These are phyloP conservation scores for Aspergillus panamensis DNA, from an alignment of 495 filamentous ascomycete species.

Conservation along the genomic window DNA sequence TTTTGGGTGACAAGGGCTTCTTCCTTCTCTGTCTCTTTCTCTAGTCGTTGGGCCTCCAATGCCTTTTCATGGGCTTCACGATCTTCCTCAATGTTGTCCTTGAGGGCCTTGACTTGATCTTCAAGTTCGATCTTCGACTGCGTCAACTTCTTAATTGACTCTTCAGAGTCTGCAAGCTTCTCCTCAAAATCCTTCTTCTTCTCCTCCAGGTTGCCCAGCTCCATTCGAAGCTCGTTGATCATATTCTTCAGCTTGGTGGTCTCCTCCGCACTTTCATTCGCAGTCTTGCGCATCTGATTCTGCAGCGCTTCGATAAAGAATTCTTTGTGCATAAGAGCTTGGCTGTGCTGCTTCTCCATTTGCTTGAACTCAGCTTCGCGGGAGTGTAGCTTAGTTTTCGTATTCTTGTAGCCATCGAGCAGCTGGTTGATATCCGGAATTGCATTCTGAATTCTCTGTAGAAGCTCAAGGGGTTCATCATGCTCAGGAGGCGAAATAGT, in stretches of 20 bases:
- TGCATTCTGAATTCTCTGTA: slow-evolving; percentile 46
- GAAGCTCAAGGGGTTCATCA: slow-evolving; percentile 42
- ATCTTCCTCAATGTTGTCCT: slow-evolving; percentile 44
- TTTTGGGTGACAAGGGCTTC: slow-evolving; percentile 39
- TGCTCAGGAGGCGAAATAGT: slow-evolving; percentile 33
- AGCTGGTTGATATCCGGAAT: slow-evolving; percentile 50
- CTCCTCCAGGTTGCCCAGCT: slow-evolving; percentile 56
- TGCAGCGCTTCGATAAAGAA: slow-evolving; percentile 52
- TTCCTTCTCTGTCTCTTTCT: slow-evolving; percentile 33
- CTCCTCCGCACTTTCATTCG: slow-evolving; percentile 49
- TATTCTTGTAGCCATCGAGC: slow-evolving; percentile 45
- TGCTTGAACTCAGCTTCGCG: slow-evolving; percentile 47
- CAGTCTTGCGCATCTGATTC: slow-evolving; percentile 50
- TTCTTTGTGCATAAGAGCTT: slow-evolving; percentile 49
- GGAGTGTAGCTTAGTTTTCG: slow-evolving; percentile 39
- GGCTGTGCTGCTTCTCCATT: slow-evolving; percentile 45
- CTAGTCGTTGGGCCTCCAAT: slow-evolving; percentile 31
- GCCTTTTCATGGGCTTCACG: slow-evolving; percentile 36
- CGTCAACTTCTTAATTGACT: slow-evolving; percentile 40
- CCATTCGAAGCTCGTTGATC: slow-evolving; percentile 50
- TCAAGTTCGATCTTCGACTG: slow-evolving; percentile 41
- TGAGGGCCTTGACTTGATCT: slow-evolving; percentile 50
- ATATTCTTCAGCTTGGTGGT: slow-evolving; percentile 43
- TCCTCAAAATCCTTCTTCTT: slow-evolving; percentile 52
- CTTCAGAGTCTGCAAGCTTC: slow-evolving; percentile 37